Evolutionary conservation across 768 basidiomycete species (phyloP).

Genomic region (Lenzites betulinus): DNA sequence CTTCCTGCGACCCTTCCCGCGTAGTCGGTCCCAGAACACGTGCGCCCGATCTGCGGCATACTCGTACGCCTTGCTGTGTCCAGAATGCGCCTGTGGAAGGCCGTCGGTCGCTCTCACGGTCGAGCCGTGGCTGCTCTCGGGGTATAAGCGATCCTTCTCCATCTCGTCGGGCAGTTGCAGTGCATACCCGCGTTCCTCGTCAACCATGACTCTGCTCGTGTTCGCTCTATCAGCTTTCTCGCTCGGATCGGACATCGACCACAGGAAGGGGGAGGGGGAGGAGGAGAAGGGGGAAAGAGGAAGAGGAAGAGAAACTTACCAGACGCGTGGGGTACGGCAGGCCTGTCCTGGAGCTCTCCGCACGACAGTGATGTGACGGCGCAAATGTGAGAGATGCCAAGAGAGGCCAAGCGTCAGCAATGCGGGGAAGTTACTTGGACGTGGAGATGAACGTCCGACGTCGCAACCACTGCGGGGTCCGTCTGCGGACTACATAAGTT

Average conservation of each 20-base stretch:
- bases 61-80: conserved; percentile 7
- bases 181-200: conserved; percentile 21
- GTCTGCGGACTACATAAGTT: too few species aligned
- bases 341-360: background rate
- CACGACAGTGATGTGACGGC: conserved; percentile 2
- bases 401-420: background rate
- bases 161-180: conserved; percentile 8
- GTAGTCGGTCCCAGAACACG: conserved; percentile 17
- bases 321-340: conserved; percentile 6
- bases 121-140: background rate
- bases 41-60: conserved; percentile 10
- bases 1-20: conserved; percentile 10
- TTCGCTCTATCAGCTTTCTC: conserved; percentile 8
- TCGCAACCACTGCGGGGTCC: too few species aligned
- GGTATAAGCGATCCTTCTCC: conserved; percentile 11
- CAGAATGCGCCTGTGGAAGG: background rate
- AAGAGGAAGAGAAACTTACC: conserved; percentile 5
- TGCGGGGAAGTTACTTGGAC: background rate
- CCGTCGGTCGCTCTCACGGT: background rate
- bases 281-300: background rate
- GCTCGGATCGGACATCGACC: background rate
- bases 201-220: conserved; percentile 16
- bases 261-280: background rate
- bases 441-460: background rate
- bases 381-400: background rate